Evolutionary conservation across 2,329 filamentous ascomycete species (phyloP).

Genomic region (Xylariaceae sp.): DNA sequence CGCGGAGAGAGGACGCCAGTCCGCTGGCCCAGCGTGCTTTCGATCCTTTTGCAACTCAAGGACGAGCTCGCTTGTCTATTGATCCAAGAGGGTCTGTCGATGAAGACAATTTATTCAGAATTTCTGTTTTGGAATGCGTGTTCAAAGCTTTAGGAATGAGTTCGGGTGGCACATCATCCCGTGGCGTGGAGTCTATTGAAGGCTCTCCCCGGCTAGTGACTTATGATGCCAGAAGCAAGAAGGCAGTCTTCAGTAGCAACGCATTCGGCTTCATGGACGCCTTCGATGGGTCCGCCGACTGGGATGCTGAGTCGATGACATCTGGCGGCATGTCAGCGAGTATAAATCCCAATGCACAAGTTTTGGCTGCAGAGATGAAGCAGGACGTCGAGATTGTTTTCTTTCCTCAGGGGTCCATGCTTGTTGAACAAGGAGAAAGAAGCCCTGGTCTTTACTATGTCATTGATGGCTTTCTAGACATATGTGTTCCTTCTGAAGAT

Average conservation of each 20-base stretch:
- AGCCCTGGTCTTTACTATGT: slow-evolving; percentile 97
- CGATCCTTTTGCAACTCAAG: slow-evolving; percentile 54
- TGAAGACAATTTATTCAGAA: slow-evolving; percentile 83
- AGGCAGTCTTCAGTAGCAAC: slow-evolving; percentile 72
- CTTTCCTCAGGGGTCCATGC: slow-evolving; percentile 88
- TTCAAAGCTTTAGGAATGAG: slow-evolving; percentile 88
- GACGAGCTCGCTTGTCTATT: slow-evolving; percentile 45
- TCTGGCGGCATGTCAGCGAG: slow-evolving; percentile 62
- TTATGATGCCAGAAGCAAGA: slow-evolving; percentile 76
- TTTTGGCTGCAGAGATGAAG: slow-evolving; percentile 72
- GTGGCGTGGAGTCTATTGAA: slow-evolving; percentile 72
- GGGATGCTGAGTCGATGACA: slow-evolving; percentile 80
- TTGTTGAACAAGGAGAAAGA: slow-evolving; percentile 95
- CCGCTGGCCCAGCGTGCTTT: slow-evolving; percentile 49
- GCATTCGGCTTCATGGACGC: slow-evolving; percentile 90
- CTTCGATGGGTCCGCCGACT: slow-evolving; percentile 72
- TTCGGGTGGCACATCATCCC: slow-evolving; percentile 59
- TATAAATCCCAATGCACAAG: slow-evolving; percentile 60
- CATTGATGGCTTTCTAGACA: slow-evolving; percentile 92
- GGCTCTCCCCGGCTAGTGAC: slow-evolving; percentile 81
- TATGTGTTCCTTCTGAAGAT: slow-evolving; percentile 76
- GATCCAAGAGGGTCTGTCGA: slow-evolving; percentile 79
- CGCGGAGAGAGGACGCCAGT: slow-evolving; percentile 37
- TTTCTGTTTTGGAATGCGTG: slow-evolving; percentile 90
- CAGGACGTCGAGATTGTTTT: slow-evolving; percentile 96